Evolutionary conservation across 805 yeast species (phyloP).

Genomic region (Yamadazyma takamatsuzukensis): DNA sequence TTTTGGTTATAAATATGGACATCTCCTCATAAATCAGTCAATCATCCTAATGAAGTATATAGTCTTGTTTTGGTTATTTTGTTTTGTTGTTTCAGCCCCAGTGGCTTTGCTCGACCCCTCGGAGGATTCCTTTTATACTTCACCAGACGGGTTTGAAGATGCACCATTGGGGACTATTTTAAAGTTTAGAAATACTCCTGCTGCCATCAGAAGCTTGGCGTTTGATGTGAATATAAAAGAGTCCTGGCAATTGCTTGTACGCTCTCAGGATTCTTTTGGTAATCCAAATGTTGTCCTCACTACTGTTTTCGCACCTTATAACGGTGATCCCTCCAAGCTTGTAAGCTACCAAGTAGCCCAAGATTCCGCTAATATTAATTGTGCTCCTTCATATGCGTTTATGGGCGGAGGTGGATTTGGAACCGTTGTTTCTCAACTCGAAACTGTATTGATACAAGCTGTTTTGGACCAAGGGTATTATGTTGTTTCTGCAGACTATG

Average conservation of each 20-base stretch:
- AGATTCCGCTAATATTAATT: conserved; percentile 23
- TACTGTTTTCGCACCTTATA: conserved; percentile 27
- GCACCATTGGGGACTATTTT: conserved; percentile 21
- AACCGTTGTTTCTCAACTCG: conserved; percentile 13
- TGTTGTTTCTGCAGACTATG: conserved; percentile 33
- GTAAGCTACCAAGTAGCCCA: conserved; percentile 26
- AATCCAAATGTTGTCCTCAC: conserved; percentile 22
- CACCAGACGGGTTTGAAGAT: conserved; percentile 20
- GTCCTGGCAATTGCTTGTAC: conserved; percentile 20
- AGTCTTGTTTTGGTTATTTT: too few species aligned
- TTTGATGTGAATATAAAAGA: conserved; percentile 18
- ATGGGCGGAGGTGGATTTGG: conserved; percentile 10
- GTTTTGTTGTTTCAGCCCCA: conserved; percentile 3
- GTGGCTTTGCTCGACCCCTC: conserved; percentile 9
- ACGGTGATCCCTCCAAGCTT: conserved; percentile 23
- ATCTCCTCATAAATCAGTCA: too few species aligned
- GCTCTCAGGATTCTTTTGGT: conserved; percentile 22
- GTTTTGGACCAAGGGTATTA: conserved; percentile 28
- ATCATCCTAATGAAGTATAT: too few species aligned
- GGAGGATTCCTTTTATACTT: conserved; percentile 22
- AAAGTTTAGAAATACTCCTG: conserved; percentile 18
- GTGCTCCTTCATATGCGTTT: conserved; percentile 26
- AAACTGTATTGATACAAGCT: conserved; percentile 14
- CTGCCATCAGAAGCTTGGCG: conserved; percentile 13
- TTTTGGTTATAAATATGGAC: too few species aligned